Conservation (phyloP, 2,329 filamentous ascomycete species). For the Stemphylium lycopersici region DNA sequence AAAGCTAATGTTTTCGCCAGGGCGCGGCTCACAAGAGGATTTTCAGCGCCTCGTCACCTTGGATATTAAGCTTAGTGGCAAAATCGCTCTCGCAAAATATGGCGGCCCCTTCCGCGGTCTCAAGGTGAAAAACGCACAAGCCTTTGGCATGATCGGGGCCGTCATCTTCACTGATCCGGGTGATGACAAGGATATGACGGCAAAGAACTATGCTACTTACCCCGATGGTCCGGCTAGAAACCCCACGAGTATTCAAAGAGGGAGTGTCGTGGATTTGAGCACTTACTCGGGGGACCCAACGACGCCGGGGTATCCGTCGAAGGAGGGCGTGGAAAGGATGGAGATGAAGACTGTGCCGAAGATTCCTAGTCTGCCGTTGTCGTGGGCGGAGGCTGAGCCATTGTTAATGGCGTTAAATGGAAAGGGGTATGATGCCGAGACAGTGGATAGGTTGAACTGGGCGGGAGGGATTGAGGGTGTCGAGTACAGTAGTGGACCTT, state of each 20-base stretch:
- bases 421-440: constrained; percentile 65
- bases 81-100: constrained; percentile 55
- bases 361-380: constrained; percentile 87
- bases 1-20: background rate
- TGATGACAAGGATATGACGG: constrained; percentile 47
- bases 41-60: constrained; percentile 50
- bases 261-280: constrained; percentile 65
- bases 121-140: constrained; percentile 56
- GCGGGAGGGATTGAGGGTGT: constrained; percentile 38
- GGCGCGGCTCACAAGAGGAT: constrained; percentile 49
- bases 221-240: constrained; percentile 40
- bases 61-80: constrained; percentile 53
- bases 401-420: constrained; percentile 82
- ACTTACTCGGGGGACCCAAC: constrained; percentile 55
- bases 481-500: constrained; percentile 41
- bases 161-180: constrained; percentile 54
- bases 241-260: constrained; percentile 52
- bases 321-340: constrained; percentile 77
- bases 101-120: constrained; percentile 53
- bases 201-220: constrained; percentile 39
- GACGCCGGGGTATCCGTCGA: constrained; percentile 73
- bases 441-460: constrained; percentile 46
- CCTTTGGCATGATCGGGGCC: constrained; percentile 51
- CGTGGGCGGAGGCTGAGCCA: constrained; percentile 80
- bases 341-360: constrained; percentile 64